Conservation (phyloP, 2,329 filamentous ascomycete species). For the Scolecobasidium constrictum region DNA sequence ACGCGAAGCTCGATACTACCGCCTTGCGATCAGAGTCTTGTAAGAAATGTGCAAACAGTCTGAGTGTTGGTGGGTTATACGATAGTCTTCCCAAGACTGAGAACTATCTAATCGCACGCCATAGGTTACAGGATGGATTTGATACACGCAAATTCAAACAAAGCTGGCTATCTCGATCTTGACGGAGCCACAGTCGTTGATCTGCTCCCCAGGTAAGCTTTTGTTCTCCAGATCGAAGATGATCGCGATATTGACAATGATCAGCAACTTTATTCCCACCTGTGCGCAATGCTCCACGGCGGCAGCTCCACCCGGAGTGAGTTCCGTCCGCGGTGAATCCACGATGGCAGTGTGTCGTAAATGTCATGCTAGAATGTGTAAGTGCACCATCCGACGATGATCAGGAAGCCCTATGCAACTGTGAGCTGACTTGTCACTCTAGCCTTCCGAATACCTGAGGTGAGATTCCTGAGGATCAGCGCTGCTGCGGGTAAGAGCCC, state of each 20-base stretch:
- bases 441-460: slow-evolving; percentile 64
- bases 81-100: no score
- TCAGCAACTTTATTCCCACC: slow-evolving; percentile 65
- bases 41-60: slow-evolving; percentile 42
- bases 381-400: slow-evolving; percentile 12
- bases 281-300: slow-evolving; percentile 65
- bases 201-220: slow-evolving; percentile 54
- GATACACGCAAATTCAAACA: slow-evolving; percentile 61
- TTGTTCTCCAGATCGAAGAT: slow-evolving; percentile 1
- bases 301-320: slow-evolving; percentile 50
- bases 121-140: slow-evolving; percentile 47
- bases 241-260: neutral
- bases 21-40: slow-evolving; percentile 37
- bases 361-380: slow-evolving; percentile 68
- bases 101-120: neutral
- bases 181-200: slow-evolving; percentile 65
- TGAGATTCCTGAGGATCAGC: slow-evolving; percentile 66
- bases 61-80: slow-evolving; percentile 30
- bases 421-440: neutral
- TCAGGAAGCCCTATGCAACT: neutral
- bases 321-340: slow-evolving; percentile 63
- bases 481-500: slow-evolving; percentile 27
- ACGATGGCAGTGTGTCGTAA: slow-evolving; percentile 65
- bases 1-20: slow-evolving; percentile 28
- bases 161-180: slow-evolving; percentile 69